Evolutionary conservation across 192 early-diverging fungal species (phyloP), one percentile per base, ranked within the genome.

Genomic region (Lunasporangiospora selenospora): DNA sequence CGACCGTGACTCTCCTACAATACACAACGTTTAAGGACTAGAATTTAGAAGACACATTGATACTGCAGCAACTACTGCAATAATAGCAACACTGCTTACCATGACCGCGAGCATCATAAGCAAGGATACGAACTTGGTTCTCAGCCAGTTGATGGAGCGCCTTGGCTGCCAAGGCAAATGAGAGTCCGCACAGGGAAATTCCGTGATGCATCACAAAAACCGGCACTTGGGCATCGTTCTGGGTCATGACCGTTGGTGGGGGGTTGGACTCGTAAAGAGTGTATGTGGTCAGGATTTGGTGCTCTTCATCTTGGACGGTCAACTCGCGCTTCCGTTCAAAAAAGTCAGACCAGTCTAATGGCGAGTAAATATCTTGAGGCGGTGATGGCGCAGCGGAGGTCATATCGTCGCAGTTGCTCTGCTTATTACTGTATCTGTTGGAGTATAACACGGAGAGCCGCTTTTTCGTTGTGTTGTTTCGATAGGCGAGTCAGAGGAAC

Each of bases 141-240:
- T 79, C 55, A 3, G 55, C 53, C 7, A 36, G 32, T 1, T 13
- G 13, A 30, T 42, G 33, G 18, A 88, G 54, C 47, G 71, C 61
- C 42, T 79, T 62, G 33, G 78, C 62, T 8, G 78, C 64, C 0
- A 79, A 67, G 1, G 80, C 87, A 53, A 85, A 88, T 0, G 85
- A 79, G 19, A 83, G 61, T 1, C 80, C 87, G 16, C 80, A 80
- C 67, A 84, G 81, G 1, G 80, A 83, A 0, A 81, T 85, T 15
- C 87, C 87, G 41, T 88, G 87, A 60, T 83, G 79, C 40, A 85
- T 59, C 29, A 88, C 64, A 61, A 86, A 84, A 0, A 85, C 55
- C 1, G 84, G 81, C n/a, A 50, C 15, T 19, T 65, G n/a, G n/a
- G n/a, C n/a, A n/a, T n/a, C n/a, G n/a, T n/a, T n/a, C n/a, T n/a